Conservation (phyloP, 2,329 filamentous ascomycete species). For the Venturia aucupariae region DNA sequence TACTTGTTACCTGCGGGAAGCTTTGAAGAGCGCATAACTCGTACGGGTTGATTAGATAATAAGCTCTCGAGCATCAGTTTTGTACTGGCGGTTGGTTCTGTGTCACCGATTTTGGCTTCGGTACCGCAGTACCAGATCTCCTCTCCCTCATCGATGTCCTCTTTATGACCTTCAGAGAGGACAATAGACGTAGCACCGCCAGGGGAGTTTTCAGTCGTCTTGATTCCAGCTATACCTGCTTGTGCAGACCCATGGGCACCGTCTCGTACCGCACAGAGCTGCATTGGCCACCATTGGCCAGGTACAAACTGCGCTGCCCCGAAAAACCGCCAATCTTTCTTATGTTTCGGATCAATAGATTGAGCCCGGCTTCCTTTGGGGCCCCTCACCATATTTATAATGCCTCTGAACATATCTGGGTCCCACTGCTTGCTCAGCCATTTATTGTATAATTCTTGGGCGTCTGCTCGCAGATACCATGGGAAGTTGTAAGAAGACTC, state of each 20-base stretch:
- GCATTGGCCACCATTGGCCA: slow-evolving; percentile 47
- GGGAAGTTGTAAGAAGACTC: slow-evolving; percentile 21
- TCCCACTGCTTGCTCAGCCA: slow-evolving; percentile 37
- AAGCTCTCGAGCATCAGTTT: slow-evolving; percentile 34
- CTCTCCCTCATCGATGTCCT: slow-evolving; percentile 42
- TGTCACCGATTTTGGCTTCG: slow-evolving; percentile 23
- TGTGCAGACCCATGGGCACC: slow-evolving; percentile 44
- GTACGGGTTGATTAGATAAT: slow-evolving; percentile 31
- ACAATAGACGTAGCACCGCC: slow-evolving; percentile 47
- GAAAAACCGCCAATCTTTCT: slow-evolving; percentile 19
- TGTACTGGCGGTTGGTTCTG: slow-evolving; percentile 31
- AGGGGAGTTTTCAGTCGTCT: slow-evolving; percentile 13
- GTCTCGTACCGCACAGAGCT: slow-evolving; percentile 41
- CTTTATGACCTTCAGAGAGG: slow-evolving; percentile 28
- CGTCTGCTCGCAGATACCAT: slow-evolving; percentile 39
- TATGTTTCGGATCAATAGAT: slow-evolving; percentile 21
- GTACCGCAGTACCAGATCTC: slow-evolving; percentile 46
- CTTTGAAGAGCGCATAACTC: slow-evolving; percentile 42
- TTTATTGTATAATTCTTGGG: slow-evolving; percentile 36
- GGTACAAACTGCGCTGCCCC: slow-evolving; percentile 35
- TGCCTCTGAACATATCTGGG: slow-evolving; percentile 38
- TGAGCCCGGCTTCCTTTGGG: slow-evolving; percentile 13
- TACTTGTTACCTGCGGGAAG: slow-evolving; percentile 27
- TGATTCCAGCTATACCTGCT: slow-evolving; percentile 43
- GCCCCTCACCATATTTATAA: slow-evolving; percentile 20